A percentile compares a stretch with the other conserved stretches of the same genome.
Conservation (phyloP, 208 protist species). For the Trypanosoma platydactyli region DNA sequence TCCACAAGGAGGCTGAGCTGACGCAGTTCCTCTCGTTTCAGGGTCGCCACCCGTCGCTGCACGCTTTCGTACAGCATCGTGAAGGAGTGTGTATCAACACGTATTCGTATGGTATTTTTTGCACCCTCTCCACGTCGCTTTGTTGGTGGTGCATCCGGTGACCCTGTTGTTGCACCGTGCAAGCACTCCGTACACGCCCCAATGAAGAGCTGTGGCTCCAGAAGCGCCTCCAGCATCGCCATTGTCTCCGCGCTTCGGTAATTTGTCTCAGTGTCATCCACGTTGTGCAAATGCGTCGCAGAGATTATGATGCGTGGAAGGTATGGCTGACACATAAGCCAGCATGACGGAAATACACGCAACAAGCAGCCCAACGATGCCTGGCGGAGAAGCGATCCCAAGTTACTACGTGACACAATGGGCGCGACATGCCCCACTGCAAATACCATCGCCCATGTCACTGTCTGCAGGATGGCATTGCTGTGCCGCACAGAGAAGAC, state of each 20-base stretch:
- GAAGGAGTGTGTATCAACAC: slow-evolving; percentile 73
- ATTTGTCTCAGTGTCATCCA: slow-evolving; percentile 74
- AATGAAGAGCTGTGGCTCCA: slow-evolving; percentile 85
- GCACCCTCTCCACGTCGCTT: background rate
- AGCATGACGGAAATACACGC: slow-evolving; percentile 75
- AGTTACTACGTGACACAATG: slow-evolving; percentile 37
- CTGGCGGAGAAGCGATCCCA: slow-evolving; percentile 69
- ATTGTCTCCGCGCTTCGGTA: slow-evolving; percentile 74
- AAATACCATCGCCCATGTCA: slow-evolving; percentile 52
- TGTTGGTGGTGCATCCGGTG: background rate
- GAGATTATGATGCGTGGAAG: slow-evolving; percentile 63
- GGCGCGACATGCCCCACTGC: slow-evolving; percentile 52
- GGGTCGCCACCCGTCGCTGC: slow-evolving; percentile 56
- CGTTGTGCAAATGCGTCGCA: slow-evolving; percentile 59
- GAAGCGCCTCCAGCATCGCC: slow-evolving; percentile 79
- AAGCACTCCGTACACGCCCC: slow-evolving; percentile 64
- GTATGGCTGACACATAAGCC: slow-evolving; percentile 84
- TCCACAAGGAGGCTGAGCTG: slow-evolving; percentile 65
- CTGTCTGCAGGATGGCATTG: slow-evolving; percentile 46
- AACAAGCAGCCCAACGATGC: slow-evolving; percentile 56
- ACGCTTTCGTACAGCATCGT: slow-evolving; percentile 71
- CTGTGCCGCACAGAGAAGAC: slow-evolving; percentile 59
- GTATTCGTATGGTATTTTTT: slow-evolving; percentile 37
- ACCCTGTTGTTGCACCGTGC: slow-evolving; percentile 36
- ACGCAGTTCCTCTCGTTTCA: slow-evolving; percentile 72